Evolutionary conservation across 768 basidiomycete genomes (phyloP), one percentile per base, ranked within the genome.

Genomic region (Boletus rex-veris): DNA sequence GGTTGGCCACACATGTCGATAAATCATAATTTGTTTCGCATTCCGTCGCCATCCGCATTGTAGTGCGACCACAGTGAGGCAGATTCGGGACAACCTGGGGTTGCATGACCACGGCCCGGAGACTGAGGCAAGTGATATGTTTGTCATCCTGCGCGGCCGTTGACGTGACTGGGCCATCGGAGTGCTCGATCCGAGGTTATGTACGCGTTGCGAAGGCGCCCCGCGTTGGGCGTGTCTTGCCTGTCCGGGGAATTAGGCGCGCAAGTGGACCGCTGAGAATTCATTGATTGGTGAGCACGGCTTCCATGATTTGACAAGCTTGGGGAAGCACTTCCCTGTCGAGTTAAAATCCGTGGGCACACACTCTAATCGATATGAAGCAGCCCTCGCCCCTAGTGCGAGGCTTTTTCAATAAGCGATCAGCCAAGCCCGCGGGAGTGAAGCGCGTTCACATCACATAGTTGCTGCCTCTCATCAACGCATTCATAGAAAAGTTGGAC

Each of bases 161-260:
- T 53, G 44, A 45, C 60, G 47, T 56, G 52, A 48, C 26, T 5
- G 28, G 28, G n/a, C n/a, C 8, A 8, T 47, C 61, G 63, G 66
- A 52, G 39, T 47, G 31, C 37, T 24, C 40, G 40, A 51, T 36
- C 63, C 63, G 61, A 49, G 35, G 35, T n/a, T 49, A 11, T 35
- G 21, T 26, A 19, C 28, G 9, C 7, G 7, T 28, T 28, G 8
- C 37, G 37, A 45, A 37, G 21, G 24, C 43, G 46, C 51, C 42
- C 49, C 46, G 37, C 26, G 12, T 24, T 37, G 52, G 58, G 28
- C 24, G 33, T 1, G 31, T 44, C 46, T 48, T 61, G 19, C 59
- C 59, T 55, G 38, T 67, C 67, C 43, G 49, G 64, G 58, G 58
- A 63, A 54, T 61, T 58, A 59, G 51, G 37, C 58, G 51, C 61